Evolutionary conservation across 495 filamentous ascomycete species (phyloP).

Genomic region (Parathielavia hyrcaniae): DNA sequence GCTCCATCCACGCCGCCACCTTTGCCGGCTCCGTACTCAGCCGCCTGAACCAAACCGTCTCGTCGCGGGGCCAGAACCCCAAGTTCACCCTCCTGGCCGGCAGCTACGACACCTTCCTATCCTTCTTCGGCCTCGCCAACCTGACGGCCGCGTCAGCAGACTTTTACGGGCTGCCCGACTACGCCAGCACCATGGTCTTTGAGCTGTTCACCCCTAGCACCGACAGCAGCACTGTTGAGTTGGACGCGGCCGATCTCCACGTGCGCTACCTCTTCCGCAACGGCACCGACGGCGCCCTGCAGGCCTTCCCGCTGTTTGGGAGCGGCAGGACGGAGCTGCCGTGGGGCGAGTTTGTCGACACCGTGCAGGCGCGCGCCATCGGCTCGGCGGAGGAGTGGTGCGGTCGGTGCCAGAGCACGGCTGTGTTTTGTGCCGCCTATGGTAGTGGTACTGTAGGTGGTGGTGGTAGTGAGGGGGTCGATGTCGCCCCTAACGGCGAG

Average conservation of each 20-base stretch:
- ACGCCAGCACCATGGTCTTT: conserved; percentile 24
- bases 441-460: not conserved
- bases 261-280: conserved; percentile 24
- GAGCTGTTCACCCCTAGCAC: conserved; percentile 15
- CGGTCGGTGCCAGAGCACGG: conserved; percentile 14
- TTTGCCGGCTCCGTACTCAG: conserved; percentile 13
- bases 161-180: conserved; percentile 22
- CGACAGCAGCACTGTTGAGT: not conserved
- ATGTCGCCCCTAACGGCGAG: not conserved
- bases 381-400: conserved; percentile 18
- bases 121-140: conserved; percentile 18
- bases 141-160: conserved; percentile 10
- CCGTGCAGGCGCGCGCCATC: conserved; percentile 10
- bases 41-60: conserved; percentile 21
- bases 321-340: not conserved
- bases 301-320: conserved; percentile 19
- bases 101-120: conserved; percentile 26
- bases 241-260: not conserved
- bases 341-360: conserved; percentile 16
- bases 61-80: conserved; percentile 2
- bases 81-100: conserved; percentile 21
- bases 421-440: conserved; percentile 17
- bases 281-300: conserved; percentile 14
- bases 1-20: conserved; percentile 17
- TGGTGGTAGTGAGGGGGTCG: not conserved